Evolutionary conservation across 306 rosid genomes (phyloP), one percentile per base, ranked within the genome.

Genomic region (Myrica gale): DNA sequence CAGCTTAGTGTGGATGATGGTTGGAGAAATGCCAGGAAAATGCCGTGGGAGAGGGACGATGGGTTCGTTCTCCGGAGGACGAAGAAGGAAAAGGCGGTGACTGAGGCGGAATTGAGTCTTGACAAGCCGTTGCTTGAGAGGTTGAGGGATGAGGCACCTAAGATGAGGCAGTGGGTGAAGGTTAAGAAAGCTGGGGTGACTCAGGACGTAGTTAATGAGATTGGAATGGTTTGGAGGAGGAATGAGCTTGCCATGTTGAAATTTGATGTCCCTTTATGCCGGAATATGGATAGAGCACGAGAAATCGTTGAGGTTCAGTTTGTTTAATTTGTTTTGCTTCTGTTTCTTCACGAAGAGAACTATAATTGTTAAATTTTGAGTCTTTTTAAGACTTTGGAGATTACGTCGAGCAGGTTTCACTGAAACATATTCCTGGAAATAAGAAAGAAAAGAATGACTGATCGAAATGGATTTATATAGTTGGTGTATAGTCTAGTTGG

Each of bases 131-230:
- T 91, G 77, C 93, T 91, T 56, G 82, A 66, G 51, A 87, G 97
- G 85, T 76, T 93, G 82, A 88, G 92, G 72, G 65, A 57, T 72
- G 97, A 89, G 80, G 98, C 93, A 39, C 81, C 85, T 2, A 79
- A 58, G 70, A 81, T 91, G 87, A 84, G 91, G 69, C 74, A 55
- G 6, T 93, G 98, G 98, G 79, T 91, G 65, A 93, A 93, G 90
- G 96, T 93, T 55, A 91, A 81, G 89, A 93, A 93, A 85, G 89
- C 90, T 76, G 98, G 98, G 63, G 92, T 91, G 71, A 89, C 93
- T 61, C 85, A 78, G 74, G 88, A 42, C 74, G 92, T 91, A 68
- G 92, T 93, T 69, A 86, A 88, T 70, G 77, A 87, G 68, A 82
- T 93, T 61, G 86, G 78, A 70, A 9, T 79, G 70, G 71, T 58